A percentile compares a stretch with the other conserved stretches of the same genome.
phyloP scores from a whole-genome alignment of 306 rosid species.

The Pyrus pyrifolia region DNA sequence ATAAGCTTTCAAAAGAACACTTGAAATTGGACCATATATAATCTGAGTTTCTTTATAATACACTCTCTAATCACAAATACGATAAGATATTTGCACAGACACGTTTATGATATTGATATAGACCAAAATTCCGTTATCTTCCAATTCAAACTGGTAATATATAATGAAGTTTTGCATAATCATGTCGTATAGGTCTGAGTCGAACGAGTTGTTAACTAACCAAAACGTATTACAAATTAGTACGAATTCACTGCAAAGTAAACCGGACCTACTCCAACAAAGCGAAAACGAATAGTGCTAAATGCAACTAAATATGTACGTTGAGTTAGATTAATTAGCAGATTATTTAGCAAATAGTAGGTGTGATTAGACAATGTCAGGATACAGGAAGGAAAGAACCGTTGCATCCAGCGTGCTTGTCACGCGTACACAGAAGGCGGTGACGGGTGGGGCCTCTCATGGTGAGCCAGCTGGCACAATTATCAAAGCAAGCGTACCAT shows the following conservation, averaged over 20 bases:
- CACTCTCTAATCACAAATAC: no score
- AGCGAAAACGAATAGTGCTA: no score
- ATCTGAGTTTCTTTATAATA: no score
- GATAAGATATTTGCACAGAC: no score
- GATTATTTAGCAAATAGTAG: neutral
- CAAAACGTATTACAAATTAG: no score
- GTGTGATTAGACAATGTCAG: neutral
- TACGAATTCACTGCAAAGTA: no score
- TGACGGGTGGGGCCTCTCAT: neutral
- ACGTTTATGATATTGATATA: no score
- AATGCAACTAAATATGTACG: neutral
- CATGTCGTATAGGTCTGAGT: no score
- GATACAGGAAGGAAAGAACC: neutral
- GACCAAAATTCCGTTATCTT: no score
- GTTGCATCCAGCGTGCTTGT: neutral
- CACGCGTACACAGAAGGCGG: neutral
- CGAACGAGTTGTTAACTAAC: no score
- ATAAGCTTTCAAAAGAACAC: neutral
- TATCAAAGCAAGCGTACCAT: conserved; percentile 29
- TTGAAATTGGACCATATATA: neutral
- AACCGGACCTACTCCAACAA: no score
- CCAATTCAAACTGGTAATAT: rapidly evolving
- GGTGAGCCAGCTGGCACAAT: conserved; percentile 9
- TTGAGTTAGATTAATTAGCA: neutral
- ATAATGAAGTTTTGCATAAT: no score